phyloP scores from a whole-genome alignment of 768 basidiomycete genomes.

The Amanita jacksonii region DNA sequence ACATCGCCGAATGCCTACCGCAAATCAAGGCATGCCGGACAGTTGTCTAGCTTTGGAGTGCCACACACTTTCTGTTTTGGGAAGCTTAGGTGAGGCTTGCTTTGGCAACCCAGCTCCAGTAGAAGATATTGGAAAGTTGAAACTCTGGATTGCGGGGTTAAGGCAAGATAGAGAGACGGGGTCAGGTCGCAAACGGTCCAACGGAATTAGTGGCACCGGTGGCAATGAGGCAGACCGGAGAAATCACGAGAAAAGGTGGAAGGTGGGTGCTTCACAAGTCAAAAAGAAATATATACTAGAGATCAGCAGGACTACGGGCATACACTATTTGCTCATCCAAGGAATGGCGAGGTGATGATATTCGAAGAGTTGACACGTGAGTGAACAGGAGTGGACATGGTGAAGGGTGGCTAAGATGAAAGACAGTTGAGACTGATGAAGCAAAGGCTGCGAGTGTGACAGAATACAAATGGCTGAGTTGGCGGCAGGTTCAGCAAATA shows the following conservation, averaged over 20 bases:
- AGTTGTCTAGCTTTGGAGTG: conserved; percentile 48
- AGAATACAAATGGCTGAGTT: conserved; percentile 5
- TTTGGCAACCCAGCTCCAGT: conserved; percentile 46
- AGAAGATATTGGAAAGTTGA: conserved; percentile 30
- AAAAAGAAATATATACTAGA: background rate
- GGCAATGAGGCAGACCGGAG: no score
- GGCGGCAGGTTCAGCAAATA: conserved; percentile 7
- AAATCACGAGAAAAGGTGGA: background rate
- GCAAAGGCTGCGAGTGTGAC: conserved; percentile 1
- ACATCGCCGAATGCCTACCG: conserved; percentile 42
- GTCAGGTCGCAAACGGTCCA: background rate
- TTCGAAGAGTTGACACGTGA: background rate
- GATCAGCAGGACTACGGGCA: background rate
- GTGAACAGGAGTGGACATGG: conserved; percentile 3
- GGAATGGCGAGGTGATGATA: background rate
- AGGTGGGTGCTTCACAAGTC: background rate
- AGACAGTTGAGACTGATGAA: background rate
- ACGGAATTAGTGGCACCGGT: no score
- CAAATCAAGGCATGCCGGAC: conserved; percentile 29
- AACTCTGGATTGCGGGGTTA: conserved; percentile 48
- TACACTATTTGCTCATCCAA: background rate
- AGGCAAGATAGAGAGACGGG: conserved; percentile 10
- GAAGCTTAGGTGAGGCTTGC: conserved; percentile 31
- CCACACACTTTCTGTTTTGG: conserved; percentile 29
- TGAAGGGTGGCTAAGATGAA: no score